Evolutionary conservation across 306 rosid species (phyloP), one percentile per base, ranked within the genome.

Genomic region (Corylus avellana): DNA sequence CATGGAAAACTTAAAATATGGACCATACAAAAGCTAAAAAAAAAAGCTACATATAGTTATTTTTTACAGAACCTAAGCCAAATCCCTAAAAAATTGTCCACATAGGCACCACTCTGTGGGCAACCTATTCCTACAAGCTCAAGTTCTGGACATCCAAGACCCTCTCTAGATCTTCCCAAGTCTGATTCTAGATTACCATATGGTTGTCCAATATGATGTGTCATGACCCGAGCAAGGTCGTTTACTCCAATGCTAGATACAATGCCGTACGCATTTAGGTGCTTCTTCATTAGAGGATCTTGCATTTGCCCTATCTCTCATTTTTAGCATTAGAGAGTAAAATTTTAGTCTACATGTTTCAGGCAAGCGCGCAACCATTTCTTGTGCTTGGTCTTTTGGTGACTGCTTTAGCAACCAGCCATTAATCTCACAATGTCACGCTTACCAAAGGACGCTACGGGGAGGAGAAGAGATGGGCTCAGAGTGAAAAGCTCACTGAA

Each of bases 291-390:
- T 54, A 54, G 5, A 54, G 20, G 59, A 17, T 14, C 16, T 16
- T 54, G 61, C 49, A 4, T 11, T 11, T 25, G 9, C 8, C 13
- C 66, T 4, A 0, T 13, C 25, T 59, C 4, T 29, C 8, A 27
- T 62, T 59, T 20, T 49, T 2, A 9, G 22, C n/a, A 4, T 6
- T 1, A 39, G 4, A 46, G 29, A 54, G 17, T 61, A 79, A 72
- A 35, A 44, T 56, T 25, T 63, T 20, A 49, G 17, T 69, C 2
- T 32, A 12, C 13, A 49, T 20, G 51, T 84, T 80, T 64, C 88
- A 89, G 92, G 92, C 90, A 11, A 89, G 92, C 11, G 92, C 92
- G 35, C 92, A 89, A 77, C 92, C 92, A 71, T 89, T 89, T 82
- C 92, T 89, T 16, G 84, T 89, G 37, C 89, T 89, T 16, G 92